A percentile compares a stretch with the other conserved stretches of the same genome.
Conservation (phyloP, 139 green algal species). For the Astrephomene gubernaculifera region DNA sequence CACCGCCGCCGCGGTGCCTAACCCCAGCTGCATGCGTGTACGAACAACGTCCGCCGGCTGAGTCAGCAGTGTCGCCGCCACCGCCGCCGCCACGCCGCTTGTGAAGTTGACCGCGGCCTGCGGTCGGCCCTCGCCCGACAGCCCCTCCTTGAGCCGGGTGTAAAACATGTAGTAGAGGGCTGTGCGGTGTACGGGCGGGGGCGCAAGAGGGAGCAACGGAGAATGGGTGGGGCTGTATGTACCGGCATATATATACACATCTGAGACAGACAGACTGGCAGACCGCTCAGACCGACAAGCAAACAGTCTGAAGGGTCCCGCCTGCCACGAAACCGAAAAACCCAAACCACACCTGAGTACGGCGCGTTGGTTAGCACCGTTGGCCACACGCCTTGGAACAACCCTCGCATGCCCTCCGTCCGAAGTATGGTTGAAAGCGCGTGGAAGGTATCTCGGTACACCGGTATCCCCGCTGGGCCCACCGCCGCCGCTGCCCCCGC, state of each 20-base stretch:
- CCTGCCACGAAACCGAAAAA: background rate
- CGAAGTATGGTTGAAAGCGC: slow-evolving; percentile 70
- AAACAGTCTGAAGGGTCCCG: too few species aligned
- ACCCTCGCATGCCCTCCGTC: slow-evolving; percentile 68
- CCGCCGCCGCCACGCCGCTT: slow-evolving; percentile 74
- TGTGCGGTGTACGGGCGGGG: slow-evolving; percentile 15
- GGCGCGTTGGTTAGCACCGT: slow-evolving; percentile 92
- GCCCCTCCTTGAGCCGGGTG: slow-evolving; percentile 53
- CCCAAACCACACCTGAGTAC: slow-evolving; percentile 76
- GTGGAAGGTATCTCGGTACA: slow-evolving; percentile 74
- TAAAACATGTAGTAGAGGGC: slow-evolving; percentile 98
- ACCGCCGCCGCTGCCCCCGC: background rate
- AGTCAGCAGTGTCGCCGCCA: slow-evolving; percentile 86
- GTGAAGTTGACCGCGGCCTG: slow-evolving; percentile 75
- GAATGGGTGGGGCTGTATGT: background rate
- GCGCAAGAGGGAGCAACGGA: background rate
- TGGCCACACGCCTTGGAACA: slow-evolving; percentile 82
- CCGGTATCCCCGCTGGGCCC: background rate
- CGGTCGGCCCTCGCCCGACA: slow-evolving; percentile 2
- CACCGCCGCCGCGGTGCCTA: background rate
- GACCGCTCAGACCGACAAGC: too few species aligned
- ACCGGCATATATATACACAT: too few species aligned
- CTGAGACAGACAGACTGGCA: too few species aligned
- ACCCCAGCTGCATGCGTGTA: slow-evolving; percentile 83
- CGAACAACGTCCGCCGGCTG: slow-evolving; percentile 89